Conservation (phyloP, 495 filamentous ascomycete species). For the Daldinia bambusicola region DNA sequence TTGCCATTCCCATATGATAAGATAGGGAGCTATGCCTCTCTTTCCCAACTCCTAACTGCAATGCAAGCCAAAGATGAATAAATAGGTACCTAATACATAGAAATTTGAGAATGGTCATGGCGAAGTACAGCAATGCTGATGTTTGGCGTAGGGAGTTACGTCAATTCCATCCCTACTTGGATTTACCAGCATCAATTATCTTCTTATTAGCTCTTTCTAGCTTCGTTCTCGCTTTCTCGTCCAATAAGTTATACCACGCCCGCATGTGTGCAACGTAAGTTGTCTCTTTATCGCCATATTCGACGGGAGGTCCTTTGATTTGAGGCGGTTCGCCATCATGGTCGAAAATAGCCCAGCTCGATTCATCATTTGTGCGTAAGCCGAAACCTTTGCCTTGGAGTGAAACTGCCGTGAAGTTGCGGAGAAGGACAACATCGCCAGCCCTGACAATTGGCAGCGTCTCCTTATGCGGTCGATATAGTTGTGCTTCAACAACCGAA, state of each 20-base stretch:
- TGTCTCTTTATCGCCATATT: conserved; percentile 52
- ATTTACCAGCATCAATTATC: conserved; percentile 45
- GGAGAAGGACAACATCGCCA: conserved; percentile 81
- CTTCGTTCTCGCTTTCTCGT: conserved; percentile 50
- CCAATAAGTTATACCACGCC: conserved; percentile 55
- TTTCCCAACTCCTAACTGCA: background rate
- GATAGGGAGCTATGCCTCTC: background rate
- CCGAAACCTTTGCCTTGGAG: conserved; percentile 60
- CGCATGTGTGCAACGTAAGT: conserved; percentile 49
- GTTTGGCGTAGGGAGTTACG: background rate
- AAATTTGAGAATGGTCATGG: background rate
- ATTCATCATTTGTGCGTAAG: conserved; percentile 55
- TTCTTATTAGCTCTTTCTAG: conserved; percentile 56
- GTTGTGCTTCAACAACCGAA: conserved; percentile 66
- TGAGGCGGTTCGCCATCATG: conserved; percentile 50
- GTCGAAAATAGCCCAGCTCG: conserved; percentile 73
- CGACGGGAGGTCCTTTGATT: conserved; percentile 58
- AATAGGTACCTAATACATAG: background rate
- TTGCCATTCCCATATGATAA: conserved; percentile 10
- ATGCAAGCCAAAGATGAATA: conserved; percentile 6
- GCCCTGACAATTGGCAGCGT: conserved; percentile 72
- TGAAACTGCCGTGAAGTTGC: conserved; percentile 75
- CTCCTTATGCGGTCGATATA: conserved; percentile 78
- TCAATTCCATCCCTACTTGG: conserved; percentile 28
- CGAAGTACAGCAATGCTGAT: background rate